These are phyloP conservation scores for Mycena vitilis DNA, from an alignment of 768 basidiomycete species.

Conservation along the genomic window DNA sequence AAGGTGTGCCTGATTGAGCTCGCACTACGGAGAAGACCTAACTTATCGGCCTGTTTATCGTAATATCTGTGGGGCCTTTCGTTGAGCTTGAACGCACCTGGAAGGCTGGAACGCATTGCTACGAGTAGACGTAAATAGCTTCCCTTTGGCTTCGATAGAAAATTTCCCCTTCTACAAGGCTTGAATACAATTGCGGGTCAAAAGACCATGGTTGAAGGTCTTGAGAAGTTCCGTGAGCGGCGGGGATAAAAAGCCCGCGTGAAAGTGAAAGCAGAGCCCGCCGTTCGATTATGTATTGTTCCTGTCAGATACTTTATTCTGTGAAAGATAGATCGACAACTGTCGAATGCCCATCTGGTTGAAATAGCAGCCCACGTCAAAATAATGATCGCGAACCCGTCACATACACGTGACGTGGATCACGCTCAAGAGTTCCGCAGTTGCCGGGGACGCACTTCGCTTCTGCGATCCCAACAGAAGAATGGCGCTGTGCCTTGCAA, in stretches of 20 bases:
- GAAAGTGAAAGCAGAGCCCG: neutral
- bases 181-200: neutral
- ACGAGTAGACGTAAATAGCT: no score
- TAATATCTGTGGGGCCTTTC: no score
- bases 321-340: no score
- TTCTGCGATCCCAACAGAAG: constrained; percentile 1
- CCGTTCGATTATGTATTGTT: neutral
- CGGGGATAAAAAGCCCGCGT: neutral
- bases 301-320: neutral
- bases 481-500: neutral
- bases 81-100: no score
- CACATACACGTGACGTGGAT: constrained; percentile 9
- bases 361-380: no score
- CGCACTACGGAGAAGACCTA: no score
- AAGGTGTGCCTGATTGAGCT: no score
- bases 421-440: neutral
- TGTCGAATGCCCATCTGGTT: no score
- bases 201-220: neutral
- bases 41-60: no score
- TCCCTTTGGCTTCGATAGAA: neutral
- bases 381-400: constrained; percentile 1
- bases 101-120: no score
- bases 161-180: neutral
- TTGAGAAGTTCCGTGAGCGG: neutral
- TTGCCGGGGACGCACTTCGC: constrained; percentile 1